Evolutionary conservation across 1,284 basidiomycete genomes (phyloP).

Genomic region (Ceratobasidium theobromae): DNA sequence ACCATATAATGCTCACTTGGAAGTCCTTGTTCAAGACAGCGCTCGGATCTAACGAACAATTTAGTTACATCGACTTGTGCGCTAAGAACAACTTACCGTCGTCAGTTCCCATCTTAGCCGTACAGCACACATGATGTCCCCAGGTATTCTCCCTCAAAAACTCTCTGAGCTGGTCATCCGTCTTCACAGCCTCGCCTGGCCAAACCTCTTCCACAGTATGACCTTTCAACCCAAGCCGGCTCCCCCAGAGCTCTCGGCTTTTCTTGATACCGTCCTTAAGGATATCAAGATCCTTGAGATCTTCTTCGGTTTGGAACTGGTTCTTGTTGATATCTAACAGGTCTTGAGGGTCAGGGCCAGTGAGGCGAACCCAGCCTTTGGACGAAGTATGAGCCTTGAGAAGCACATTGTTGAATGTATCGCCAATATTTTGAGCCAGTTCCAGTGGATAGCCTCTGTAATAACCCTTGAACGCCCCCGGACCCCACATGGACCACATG

Average conservation of each 20-base stretch:
- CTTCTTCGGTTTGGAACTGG: constrained; percentile 26
- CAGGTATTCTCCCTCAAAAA: constrained; percentile 26
- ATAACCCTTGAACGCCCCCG: constrained; percentile 26
- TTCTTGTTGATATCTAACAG: constrained; percentile 34
- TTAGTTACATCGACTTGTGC: too few species aligned
- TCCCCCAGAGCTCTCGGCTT: constrained; percentile 24
- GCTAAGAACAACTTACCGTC: neutral
- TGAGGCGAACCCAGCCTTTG: constrained; percentile 29
- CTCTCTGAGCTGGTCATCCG: constrained; percentile 12
- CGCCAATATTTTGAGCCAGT: constrained; percentile 11
- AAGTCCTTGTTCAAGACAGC: constrained; percentile 28
- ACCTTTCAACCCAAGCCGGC: constrained; percentile 20
- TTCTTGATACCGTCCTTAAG: constrained; percentile 31
- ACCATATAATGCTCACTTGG: too few species aligned
- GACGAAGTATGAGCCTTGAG: constrained; percentile 26
- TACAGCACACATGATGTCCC: constrained; percentile 28
- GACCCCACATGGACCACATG: constrained; percentile 29
- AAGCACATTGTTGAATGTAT: constrained; percentile 21
- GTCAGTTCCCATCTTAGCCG: constrained; percentile 24
- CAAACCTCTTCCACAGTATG: constrained; percentile 23
- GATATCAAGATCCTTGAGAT: constrained; percentile 29
- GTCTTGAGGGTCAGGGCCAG: constrained; percentile 30
- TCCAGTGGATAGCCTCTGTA: constrained; percentile 12
- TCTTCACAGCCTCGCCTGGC: constrained; percentile 11
- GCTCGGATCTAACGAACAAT: neutral